phyloP scores from a whole-genome alignment of 768 basidiomycete genomes.

The Cystoderma amianthinum region DNA sequence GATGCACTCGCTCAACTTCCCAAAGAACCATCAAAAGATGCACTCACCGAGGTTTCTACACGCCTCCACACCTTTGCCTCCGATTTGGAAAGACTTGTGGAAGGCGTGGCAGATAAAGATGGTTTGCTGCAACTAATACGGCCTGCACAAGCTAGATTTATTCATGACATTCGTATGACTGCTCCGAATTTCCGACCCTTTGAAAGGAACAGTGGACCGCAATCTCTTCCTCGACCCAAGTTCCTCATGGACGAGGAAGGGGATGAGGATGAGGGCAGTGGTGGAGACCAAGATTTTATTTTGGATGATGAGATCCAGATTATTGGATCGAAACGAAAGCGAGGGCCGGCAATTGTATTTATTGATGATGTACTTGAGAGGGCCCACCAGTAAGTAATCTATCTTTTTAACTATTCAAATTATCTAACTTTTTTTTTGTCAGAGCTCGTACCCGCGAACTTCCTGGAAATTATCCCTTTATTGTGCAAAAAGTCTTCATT shows the following conservation, averaged over 20 bases:
- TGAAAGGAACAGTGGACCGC: constrained; percentile 12
- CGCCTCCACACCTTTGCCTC: constrained; percentile 31
- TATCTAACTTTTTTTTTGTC: background rate
- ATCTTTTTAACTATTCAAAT: background rate
- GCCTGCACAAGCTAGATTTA: constrained; percentile 35
- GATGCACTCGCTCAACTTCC: constrained; percentile 22
- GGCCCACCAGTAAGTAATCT: constrained; percentile 35
- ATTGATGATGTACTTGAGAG: constrained; percentile 44
- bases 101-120: constrained; percentile 35
- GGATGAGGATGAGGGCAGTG: background rate
- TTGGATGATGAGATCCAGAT: background rate
- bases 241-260: constrained; percentile 37
- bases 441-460: constrained; percentile 70
- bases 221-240: constrained; percentile 7
- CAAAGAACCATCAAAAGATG: constrained; percentile 38
- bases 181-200: constrained; percentile 47
- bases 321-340: constrained; percentile 3
- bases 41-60: constrained; percentile 37
- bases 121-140: constrained; percentile 45
- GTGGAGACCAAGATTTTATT: background rate
- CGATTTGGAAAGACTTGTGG: constrained; percentile 29
- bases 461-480: constrained; percentile 59
- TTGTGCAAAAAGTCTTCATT: constrained; percentile 50
- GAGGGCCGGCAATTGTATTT: constrained; percentile 23
- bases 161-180: constrained; percentile 30